Percentiles rank a stretch among this genome's conserved stretches.
These are phyloP conservation scores for Nothophytophthora sp. DNA, from an alignment of 352 stramenopile species.

Conservation along the genomic window DNA sequence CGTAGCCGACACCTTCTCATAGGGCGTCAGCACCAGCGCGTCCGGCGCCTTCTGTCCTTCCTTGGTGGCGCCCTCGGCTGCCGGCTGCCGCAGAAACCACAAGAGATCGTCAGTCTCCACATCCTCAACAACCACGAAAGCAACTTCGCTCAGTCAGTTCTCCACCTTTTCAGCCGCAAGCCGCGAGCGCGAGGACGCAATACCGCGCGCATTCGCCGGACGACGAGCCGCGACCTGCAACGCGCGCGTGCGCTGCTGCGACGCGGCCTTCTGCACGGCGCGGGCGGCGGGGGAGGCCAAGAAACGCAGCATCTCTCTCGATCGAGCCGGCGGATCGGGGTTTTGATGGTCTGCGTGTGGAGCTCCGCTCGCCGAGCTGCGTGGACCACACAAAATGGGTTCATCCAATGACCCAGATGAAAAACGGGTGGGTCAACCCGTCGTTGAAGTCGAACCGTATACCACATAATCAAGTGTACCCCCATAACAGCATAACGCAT, in stretches of 20 bases:
- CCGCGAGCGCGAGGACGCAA: constrained; percentile 51
- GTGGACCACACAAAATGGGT: not conserved
- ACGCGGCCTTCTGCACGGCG: constrained; percentile 21
- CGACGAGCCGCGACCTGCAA: constrained; percentile 26
- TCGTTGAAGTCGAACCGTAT: too few species aligned
- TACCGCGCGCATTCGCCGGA: constrained; percentile 20
- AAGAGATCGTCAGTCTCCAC: not conserved
- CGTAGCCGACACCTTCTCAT: constrained; percentile 93
- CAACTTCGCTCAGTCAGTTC: not conserved
- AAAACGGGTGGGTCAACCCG: too few species aligned
- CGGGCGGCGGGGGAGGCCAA: constrained; percentile 19
- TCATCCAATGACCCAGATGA: not conserved
- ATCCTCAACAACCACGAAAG: too few species aligned
- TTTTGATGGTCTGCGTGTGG: constrained; percentile 1
- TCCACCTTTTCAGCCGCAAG: constrained; percentile 61
- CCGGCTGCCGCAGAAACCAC: constrained; percentile 19
- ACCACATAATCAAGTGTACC: too few species aligned
- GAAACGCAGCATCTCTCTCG: constrained; percentile 38
- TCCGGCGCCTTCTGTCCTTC: constrained; percentile 64
- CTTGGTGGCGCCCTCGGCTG: constrained; percentile 27
- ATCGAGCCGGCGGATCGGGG: not conserved
- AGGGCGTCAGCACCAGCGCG: constrained; percentile 90
- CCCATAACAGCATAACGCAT: too few species aligned
- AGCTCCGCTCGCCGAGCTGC: not conserved
- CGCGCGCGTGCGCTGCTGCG: constrained; percentile 19